Conservation (phyloP, 306 rosid genomes). For the Heteromeles arbutifolia region DNA sequence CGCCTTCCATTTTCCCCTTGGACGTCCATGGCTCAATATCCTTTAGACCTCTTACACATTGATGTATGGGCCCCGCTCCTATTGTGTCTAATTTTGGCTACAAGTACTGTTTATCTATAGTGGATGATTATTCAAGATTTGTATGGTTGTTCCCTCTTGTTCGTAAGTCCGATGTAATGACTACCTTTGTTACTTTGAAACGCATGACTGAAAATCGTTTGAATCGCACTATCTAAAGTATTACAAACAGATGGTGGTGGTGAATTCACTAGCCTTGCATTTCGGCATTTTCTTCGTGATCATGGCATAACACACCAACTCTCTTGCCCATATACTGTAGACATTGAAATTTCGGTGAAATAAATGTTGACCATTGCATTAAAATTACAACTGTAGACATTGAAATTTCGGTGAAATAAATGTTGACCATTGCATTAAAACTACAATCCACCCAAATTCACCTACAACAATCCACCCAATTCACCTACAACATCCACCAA, state of each 20-base stretch:
- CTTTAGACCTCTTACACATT: not conserved
- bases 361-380: no score
- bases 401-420: no score
- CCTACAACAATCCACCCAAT: no score
- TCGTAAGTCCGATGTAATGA: not conserved
- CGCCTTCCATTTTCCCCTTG: not conserved
- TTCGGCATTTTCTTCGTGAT: not conserved
- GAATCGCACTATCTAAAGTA: not conserved
- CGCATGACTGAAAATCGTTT: not conserved
- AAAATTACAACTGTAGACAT: no score
- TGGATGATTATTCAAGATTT: not conserved
- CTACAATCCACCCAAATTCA: no score
- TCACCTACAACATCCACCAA: no score
- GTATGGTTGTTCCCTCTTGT: not conserved
- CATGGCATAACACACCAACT: not conserved
- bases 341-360: no score
- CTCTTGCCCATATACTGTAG: no score
- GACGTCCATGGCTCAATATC: not conserved
- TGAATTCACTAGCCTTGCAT: not conserved
- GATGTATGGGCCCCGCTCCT: not conserved
- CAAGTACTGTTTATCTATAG: not conserved
- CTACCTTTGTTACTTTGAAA: not conserved
- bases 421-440: no score
- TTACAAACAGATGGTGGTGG: not conserved
- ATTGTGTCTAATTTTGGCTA: not conserved